Percentiles rank a stretch among this genome's conserved stretches.
phyloP scores from a whole-genome alignment of 2,329 filamentous ascomycete genomes.

The Juglanconis oblonga region DNA sequence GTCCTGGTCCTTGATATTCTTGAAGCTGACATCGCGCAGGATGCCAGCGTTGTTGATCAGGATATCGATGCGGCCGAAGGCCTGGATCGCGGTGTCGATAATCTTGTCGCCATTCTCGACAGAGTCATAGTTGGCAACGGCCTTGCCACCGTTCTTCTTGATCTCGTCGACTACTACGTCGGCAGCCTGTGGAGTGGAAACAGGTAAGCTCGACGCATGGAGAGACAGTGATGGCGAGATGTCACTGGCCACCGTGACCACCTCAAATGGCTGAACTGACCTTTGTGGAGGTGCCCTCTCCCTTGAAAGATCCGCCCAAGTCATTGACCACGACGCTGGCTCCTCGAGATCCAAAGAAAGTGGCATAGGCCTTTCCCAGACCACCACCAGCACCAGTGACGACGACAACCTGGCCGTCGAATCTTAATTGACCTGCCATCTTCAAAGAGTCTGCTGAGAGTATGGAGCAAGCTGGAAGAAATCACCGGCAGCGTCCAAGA shows the following conservation, averaged over 20 bases:
- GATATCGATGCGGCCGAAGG: constrained; percentile 84
- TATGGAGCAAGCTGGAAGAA: background rate
- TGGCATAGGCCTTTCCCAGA: constrained; percentile 76
- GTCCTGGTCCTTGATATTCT: constrained; percentile 96
- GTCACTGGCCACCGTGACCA: no score
- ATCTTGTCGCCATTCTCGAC: constrained; percentile 93
- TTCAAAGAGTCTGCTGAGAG: background rate
- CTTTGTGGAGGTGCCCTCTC: constrained; percentile 83
- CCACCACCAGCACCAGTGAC: constrained; percentile 84
- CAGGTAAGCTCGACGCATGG: background rate
- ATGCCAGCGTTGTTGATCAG: constrained; percentile 99
- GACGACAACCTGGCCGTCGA: constrained; percentile 84
- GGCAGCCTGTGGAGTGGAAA: constrained; percentile 56
- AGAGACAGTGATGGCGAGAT: background rate
- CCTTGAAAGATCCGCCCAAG: constrained; percentile 87
- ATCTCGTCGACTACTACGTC: constrained; percentile 83
- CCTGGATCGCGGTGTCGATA: constrained; percentile 81
- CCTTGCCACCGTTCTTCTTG: constrained; percentile 85
- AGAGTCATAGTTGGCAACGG: constrained; percentile 94
- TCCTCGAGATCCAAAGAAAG: constrained; percentile 88
- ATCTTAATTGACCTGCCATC: constrained; percentile 69
- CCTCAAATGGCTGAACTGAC: constrained; percentile 43
- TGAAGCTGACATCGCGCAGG: constrained; percentile 91
- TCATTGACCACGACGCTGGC: constrained; percentile 83
- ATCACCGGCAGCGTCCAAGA: no score